Conservation (phyloP, 176 grass and related monocot species). For the Hordeum marinum region DNA sequence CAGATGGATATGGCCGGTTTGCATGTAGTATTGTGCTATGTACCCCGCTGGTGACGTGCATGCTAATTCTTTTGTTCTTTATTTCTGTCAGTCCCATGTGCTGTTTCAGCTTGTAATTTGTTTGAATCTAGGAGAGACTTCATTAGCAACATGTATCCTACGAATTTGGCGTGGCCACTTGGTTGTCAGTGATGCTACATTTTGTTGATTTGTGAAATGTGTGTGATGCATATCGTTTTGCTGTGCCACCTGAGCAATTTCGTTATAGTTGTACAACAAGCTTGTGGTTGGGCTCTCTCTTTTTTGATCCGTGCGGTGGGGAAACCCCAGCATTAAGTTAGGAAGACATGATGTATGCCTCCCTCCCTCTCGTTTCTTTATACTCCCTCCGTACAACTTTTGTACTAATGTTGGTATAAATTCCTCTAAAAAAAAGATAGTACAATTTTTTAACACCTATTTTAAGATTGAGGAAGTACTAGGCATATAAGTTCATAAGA, state of each 20-base stretch:
- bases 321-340: too few relatives aligned
- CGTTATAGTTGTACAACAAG: background rate
- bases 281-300: too few relatives aligned
- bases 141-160: background rate
- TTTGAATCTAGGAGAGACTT: background rate
- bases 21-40: background rate
- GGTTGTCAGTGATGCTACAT: background rate
- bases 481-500: too few relatives aligned
- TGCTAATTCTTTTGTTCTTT: constrained; percentile 12
- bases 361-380: too few relatives aligned
- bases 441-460: too few relatives aligned
- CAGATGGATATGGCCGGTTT: background rate
- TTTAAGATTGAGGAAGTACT: too few relatives aligned
- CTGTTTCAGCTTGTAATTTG: background rate
- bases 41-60: background rate
- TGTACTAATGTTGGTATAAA: too few relatives aligned
- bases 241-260: background rate
- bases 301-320: too few relatives aligned
- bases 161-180: background rate
- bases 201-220: background rate
- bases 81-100: background rate
- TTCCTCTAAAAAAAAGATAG: too few relatives aligned
- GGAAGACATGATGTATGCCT: too few relatives aligned
- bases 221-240: background rate
- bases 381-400: too few relatives aligned